Percentiles rank a stretch among this genome's conserved stretches.
Conservation (phyloP, 1,284 basidiomycete species). For the Fomes fomentarius region DNA sequence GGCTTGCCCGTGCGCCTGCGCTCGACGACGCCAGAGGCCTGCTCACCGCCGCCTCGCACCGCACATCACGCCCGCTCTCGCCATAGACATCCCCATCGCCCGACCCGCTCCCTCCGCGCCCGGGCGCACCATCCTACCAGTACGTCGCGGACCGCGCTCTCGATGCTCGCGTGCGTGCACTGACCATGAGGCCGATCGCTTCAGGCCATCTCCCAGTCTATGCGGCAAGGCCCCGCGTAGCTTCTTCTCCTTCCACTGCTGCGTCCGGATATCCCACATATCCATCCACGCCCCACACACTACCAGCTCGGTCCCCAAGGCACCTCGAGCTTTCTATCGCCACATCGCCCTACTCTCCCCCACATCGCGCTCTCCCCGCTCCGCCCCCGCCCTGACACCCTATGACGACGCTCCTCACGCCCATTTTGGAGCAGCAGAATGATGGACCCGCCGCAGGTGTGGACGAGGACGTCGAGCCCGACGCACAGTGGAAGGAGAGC, state of each 20-base stretch:
- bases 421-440: conserved; percentile 24
- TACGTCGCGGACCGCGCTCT: conserved; percentile 16
- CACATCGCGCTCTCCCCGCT: conserved; percentile 10
- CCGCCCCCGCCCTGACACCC: conserved; percentile 8
- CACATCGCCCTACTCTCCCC: conserved; percentile 15
- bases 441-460: conserved; percentile 35
- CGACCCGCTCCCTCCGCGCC: conserved; percentile 11
- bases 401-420: conserved; percentile 28
- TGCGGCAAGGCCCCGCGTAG: conserved; percentile 25
- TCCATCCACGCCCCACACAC: conserved; percentile 5
- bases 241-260: conserved; percentile 9
- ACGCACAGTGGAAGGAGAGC: conserved; percentile 53
- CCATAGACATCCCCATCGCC: too few species aligned
- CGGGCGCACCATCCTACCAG: conserved; percentile 10
- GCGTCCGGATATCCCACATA: conserved; percentile 14
- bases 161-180: conserved; percentile 40
- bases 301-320: conserved; percentile 20
- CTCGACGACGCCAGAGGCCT: conserved; percentile 20
- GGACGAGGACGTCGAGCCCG: conserved; percentile 42
- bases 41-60: conserved; percentile 15
- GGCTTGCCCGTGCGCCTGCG: conserved; percentile 19
- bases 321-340: conserved; percentile 23
- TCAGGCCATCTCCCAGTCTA: conserved; percentile 30
- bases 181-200: conserved; percentile 44
- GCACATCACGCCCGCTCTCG: too few species aligned